These are phyloP conservation scores for Boletus edulis DNA, from an alignment of 768 basidiomycete genomes.

Conservation along the genomic window DNA sequence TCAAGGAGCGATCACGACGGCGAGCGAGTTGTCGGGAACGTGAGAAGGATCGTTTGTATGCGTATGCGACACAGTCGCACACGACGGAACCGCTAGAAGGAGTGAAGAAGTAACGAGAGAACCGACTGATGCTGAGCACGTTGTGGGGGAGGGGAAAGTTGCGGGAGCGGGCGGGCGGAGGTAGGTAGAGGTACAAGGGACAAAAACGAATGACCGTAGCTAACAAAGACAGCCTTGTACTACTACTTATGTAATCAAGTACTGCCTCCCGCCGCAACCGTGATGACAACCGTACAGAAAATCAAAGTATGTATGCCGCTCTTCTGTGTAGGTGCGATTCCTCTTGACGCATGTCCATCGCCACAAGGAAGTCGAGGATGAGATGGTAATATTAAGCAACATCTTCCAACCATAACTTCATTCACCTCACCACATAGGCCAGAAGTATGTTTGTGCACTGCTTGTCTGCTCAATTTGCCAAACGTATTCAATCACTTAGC, in stretches of 20 bases:
- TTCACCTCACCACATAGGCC: constrained; percentile 46
- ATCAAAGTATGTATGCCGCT: constrained; percentile 56
- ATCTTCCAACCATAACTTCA: constrained; percentile 21
- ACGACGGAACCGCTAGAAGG: constrained; percentile 20
- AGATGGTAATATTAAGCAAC: constrained; percentile 66
- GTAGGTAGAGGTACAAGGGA: constrained; percentile 4
- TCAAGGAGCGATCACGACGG: constrained; percentile 21
- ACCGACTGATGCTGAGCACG: constrained; percentile 5
- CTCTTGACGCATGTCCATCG: constrained; percentile 10
- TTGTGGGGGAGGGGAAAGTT: constrained; percentile 17
- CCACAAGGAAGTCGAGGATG: constrained; percentile 88
- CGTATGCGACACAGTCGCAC: constrained; percentile 36
- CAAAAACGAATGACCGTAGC: neutral
- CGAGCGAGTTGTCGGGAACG: constrained; percentile 23
- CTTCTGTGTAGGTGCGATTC: constrained; percentile 15
- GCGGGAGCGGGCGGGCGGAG: constrained; percentile 12
- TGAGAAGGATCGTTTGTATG: constrained; percentile 24
- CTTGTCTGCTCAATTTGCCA: constrained; percentile 8
- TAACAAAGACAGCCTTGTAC: neutral
- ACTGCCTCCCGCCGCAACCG: neutral
- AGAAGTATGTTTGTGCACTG: constrained; percentile 58
- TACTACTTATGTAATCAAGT: constrained; percentile 14
- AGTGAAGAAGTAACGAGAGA: constrained; percentile 25
- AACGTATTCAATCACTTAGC: constrained; percentile 44
- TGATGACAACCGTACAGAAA: constrained; percentile 90